Evolutionary conservation across 768 basidiomycete genomes (phyloP), one percentile per base, ranked within the genome.

Genomic region (Omphalotus guepiniiformis): DNA sequence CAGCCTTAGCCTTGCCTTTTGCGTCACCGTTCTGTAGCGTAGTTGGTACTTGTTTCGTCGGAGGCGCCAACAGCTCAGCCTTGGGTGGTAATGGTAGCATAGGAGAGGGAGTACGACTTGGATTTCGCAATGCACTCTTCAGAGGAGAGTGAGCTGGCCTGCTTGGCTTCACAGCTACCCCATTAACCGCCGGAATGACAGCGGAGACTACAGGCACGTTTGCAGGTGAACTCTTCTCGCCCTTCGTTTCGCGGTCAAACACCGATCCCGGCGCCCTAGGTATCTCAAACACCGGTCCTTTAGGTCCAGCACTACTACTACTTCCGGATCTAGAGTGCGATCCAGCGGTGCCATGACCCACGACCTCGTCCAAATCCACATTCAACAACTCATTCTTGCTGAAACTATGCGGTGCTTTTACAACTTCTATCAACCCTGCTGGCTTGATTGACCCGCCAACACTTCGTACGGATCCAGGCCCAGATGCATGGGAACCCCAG

Each of bases 71-170:
- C 21, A 8, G 21, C 1, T 16, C 16, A 5, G 3, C 18, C 11
- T 9, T 1, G 16, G 22, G 6, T 11, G 41, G 13, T 18, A 13
- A 25, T 22, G 16, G 41, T 23, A 37, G 23, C 40, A 60, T 48
- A 6, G 79, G 79, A 19, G 79, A 78, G 7, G 78, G 74, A 21
- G 74, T 72, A 39, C 74, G 62, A 49, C 75, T 79, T 11, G 70
- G 37, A 49, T 76, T 74, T 53, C 77, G 75, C 63, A 88, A 52
- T 19, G 84, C 86, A 45, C 84, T 85, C 45, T 76, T 71, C 26
- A 88, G 56, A 0, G 85, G 84, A 22, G 68, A 60, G 59, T 73
- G 75, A 7, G 66, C 64, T 2, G 71, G 69, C 6, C 64, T 23
- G 30, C 16, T 25, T 15, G 22, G 13, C 15, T 9, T 12, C 28